Base-by-base conservation (phyloP, 345 rosid species). In the Camelina sativa region DNA sequence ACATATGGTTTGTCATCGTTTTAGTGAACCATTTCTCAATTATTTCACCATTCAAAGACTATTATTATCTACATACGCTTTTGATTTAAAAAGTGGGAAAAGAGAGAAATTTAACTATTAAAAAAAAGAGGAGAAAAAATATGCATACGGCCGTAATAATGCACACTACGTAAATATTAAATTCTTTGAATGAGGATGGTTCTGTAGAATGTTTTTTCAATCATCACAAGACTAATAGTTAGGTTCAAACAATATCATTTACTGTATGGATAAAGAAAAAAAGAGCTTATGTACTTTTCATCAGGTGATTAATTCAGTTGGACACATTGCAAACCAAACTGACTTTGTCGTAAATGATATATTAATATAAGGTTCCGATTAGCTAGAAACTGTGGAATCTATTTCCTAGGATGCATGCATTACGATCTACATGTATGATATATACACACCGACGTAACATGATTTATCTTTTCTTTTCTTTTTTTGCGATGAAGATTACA, bases 321-420 rank as follows among this genome's bases (percentile, higher is more conserved):
- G 50, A 56, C 50, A 52, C 61, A 67, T 52, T 52, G 50, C 37
- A 53, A 56, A 19, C 38, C 11, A 56, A 28, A 28, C 4, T 28
- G 30, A 28, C 30, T 4, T 4, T 28, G 30, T 28, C 4, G 30
- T 28, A 3, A 66, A 51, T 17, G 44, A 20, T 50, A 48, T 51
- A 51, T n/a, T 25, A 4, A 22, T 53, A 67, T 23, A 37, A 37
- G 60, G 11, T 25, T 67, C 2, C 38, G 1, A 38, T 17, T 16
- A 54, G 62, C 62, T 22, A 53, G 22, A 67, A 67, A 38, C 38
- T 56, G 56, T 57, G 73, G 44, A 56, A 69, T 16, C 55, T 55
- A 69, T 56, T 56, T 69, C 54, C 20, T 30, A 57, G 12, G 52
- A 56, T 56, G 15, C 41, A 56, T 56, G 32, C 41, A 56, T 16